Evolutionary conservation across 164 flowering plant species (phyloP).

Genomic region (Dillenia suffruticosa): DNA sequence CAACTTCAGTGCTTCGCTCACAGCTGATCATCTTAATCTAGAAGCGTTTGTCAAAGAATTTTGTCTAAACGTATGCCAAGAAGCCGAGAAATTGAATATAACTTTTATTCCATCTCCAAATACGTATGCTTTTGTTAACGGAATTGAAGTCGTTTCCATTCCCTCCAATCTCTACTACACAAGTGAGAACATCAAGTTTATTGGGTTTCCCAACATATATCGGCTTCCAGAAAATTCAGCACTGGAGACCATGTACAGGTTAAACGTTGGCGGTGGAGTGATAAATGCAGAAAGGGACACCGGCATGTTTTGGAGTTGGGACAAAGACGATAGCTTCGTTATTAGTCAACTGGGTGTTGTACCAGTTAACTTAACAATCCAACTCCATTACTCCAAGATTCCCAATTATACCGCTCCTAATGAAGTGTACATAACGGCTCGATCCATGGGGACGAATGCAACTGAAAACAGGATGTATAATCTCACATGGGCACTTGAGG

Average conservation of each 20-base stretch:
- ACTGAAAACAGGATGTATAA: background rate
- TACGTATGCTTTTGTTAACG: slow-evolving; percentile 34
- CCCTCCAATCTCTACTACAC: slow-evolving; percentile 19
- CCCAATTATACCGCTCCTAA: slow-evolving; percentile 21
- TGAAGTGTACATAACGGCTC: slow-evolving; percentile 15
- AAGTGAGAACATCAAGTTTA: background rate
- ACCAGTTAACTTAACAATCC: no score
- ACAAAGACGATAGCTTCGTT: slow-evolving; percentile 2
- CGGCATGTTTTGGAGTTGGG: background rate
- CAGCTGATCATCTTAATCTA: background rate
- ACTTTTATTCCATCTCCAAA: slow-evolving; percentile 21
- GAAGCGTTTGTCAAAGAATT: slow-evolving; percentile 18
- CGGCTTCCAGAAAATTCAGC: slow-evolving; percentile 12
- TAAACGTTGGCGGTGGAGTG: background rate
- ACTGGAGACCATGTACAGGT: slow-evolving; percentile 2
- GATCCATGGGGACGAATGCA: slow-evolving; percentile 8
- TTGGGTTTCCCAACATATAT: background rate
- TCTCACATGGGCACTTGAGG: slow-evolving; percentile 30
- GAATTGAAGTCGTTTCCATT: slow-evolving; percentile 40
- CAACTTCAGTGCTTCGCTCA: slow-evolving; percentile 29
- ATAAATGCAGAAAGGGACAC: no score
- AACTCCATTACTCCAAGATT: background rate
- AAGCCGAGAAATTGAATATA: slow-evolving; percentile 10
- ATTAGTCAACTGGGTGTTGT: background rate
- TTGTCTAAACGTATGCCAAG: slow-evolving; percentile 9